phyloP scores from a whole-genome alignment of 2,329 filamentous ascomycete species.

The Harringtonia aguacate region DNA sequence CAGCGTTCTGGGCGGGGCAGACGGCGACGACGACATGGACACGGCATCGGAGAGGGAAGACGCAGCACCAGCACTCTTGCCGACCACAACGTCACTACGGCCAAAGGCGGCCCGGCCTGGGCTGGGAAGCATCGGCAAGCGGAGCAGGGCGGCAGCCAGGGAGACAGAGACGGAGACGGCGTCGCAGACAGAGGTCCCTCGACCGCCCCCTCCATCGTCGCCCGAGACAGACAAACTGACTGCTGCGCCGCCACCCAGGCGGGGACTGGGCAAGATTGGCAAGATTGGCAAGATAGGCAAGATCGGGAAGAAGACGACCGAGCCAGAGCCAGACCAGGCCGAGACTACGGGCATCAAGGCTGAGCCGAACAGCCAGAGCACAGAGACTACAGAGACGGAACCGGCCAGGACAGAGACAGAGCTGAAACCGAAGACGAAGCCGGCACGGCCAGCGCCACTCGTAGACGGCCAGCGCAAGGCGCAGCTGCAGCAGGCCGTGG shows the following conservation, averaged over 20 bases:
- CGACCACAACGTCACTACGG: constrained; percentile 12
- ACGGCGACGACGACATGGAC: constrained; percentile 17
- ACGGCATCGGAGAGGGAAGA: constrained; percentile 34
- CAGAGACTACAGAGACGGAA: no score
- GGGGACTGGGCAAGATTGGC: constrained; percentile 12
- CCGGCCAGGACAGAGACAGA: no score
- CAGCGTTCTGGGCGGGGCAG: no score
- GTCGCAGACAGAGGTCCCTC: no score
- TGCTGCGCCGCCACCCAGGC: constrained; percentile 8
- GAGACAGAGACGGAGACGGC: no score
- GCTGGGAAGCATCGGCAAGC: constrained; percentile 30
- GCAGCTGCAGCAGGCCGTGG: constrained; percentile 38
- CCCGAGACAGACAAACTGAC: constrained; percentile 9
- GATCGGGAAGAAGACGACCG: background rate
- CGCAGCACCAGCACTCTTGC: constrained; percentile 11
- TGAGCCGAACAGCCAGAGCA: no score
- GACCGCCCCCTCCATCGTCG: no score
- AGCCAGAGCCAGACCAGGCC: no score
- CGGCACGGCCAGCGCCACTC: no score
- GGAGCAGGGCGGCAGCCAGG: constrained; percentile 4
- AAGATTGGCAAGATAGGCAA: background rate
- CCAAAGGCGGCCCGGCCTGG: constrained; percentile 15
- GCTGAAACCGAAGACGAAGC: no score
- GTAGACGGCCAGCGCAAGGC: no score
- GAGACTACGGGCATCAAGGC: no score